These are phyloP conservation scores for Hericium alpestre DNA, from an alignment of 768 basidiomycete genomes.

Conservation along the genomic window DNA sequence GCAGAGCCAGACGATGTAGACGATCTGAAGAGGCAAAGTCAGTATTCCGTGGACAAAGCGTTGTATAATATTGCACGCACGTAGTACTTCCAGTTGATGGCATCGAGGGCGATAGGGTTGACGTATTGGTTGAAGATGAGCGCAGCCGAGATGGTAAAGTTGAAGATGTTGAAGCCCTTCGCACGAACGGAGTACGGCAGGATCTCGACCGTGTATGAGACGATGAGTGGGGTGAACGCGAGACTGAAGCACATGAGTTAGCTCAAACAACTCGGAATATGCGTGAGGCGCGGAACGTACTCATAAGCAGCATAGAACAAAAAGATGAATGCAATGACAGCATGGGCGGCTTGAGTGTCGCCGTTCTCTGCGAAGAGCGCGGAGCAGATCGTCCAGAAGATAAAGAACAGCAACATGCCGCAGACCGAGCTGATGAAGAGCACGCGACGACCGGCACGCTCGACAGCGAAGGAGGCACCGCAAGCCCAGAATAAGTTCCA, in stretches of 20 bases:
- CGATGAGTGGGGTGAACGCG: slow-evolving; percentile 79
- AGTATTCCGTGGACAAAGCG: background rate
- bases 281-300: slow-evolving; percentile 25
- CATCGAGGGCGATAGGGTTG: slow-evolving; percentile 66
- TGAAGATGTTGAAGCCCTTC: slow-evolving; percentile 78
- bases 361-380: slow-evolving; percentile 31
- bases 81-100: slow-evolving; percentile 70
- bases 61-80: slow-evolving; percentile 22
- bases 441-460: slow-evolving; percentile 58
- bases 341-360: slow-evolving; percentile 25
- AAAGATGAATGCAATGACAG: slow-evolving; percentile 79
- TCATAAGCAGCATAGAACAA: slow-evolving; percentile 73
- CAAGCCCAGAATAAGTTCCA: slow-evolving; percentile 67
- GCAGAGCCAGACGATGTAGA: slow-evolving; percentile 62
- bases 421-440: slow-evolving; percentile 52
- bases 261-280: background rate
- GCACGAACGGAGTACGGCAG: slow-evolving; percentile 74
- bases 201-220: slow-evolving; percentile 84
- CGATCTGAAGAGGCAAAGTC: slow-evolving; percentile 29
- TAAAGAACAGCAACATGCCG: slow-evolving; percentile 61
- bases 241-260: slow-evolving; percentile 27
- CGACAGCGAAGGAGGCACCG: slow-evolving; percentile 46
- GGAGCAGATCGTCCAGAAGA: slow-evolving; percentile 57
- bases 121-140: slow-evolving; percentile 87
- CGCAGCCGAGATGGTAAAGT: slow-evolving; percentile 64